phyloP scores from a whole-genome alignment of 2,329 filamentous ascomycete genomes.

The Phyllosticta citribraziliensis region DNA sequence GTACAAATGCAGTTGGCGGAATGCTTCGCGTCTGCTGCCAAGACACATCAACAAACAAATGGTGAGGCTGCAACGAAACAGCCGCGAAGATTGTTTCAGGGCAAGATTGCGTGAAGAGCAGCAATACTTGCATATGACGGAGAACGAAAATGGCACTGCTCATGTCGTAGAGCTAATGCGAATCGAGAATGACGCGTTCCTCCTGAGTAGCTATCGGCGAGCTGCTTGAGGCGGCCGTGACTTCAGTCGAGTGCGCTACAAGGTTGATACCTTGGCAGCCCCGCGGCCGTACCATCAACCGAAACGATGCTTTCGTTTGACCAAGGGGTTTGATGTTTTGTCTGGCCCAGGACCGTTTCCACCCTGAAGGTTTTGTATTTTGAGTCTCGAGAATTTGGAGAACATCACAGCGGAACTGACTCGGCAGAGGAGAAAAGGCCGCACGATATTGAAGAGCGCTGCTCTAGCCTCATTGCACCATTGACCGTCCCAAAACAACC shows the following conservation, averaged over 20 bases:
- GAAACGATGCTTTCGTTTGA: neutral
- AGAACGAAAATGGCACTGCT: neutral
- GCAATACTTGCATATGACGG: neutral
- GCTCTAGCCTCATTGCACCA: neutral
- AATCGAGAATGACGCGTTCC: neutral
- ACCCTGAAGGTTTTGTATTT: neutral
- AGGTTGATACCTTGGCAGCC: neutral
- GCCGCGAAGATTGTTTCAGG: neutral
- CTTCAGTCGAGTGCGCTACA: neutral
- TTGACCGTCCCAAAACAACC: neutral
- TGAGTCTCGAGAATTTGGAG: neutral
- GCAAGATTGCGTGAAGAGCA: neutral
- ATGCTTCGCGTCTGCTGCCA: neutral
- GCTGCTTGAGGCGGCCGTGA: neutral
- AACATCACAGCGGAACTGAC: neutral
- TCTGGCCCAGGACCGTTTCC: neutral
- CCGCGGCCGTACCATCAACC: neutral
- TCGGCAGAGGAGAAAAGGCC: neutral
- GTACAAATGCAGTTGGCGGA: no score
- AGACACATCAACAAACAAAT: neutral
- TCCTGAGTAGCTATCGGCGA: neutral
- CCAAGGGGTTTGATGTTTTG: neutral
- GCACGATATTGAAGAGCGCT: neutral
- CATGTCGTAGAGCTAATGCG: neutral
- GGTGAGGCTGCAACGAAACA: neutral